phyloP scores from a whole-genome alignment of 2,329 filamentous ascomycete genomes.

The Hirsutella minnesotensis region DNA sequence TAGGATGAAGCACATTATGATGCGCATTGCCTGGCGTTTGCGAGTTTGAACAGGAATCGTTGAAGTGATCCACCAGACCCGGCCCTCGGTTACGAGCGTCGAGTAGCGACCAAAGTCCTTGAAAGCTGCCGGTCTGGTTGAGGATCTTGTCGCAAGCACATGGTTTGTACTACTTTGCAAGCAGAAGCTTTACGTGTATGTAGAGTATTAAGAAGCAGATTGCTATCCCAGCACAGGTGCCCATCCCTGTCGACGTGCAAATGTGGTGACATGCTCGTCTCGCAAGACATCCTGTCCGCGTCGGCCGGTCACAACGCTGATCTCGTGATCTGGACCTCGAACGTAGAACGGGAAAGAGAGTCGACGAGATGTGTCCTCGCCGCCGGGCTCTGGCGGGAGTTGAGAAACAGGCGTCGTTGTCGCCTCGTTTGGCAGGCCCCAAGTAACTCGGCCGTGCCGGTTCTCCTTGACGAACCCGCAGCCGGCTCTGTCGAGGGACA shows the following conservation, averaged over 20 bases:
- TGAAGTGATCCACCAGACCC: not conserved
- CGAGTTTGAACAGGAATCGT: conserved; percentile 5
- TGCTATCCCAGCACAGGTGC: conserved; percentile 27
- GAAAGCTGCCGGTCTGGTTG: no score
- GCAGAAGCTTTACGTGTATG: not conserved
- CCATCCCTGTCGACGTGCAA: conserved; percentile 49
- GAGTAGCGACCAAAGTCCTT: not conserved
- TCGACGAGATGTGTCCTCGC: conserved; percentile 6
- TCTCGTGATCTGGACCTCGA: conserved; percentile 45
- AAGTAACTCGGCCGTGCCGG: conserved; percentile 7
- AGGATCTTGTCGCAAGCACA: no score
- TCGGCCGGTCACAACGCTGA: conserved; percentile 55
- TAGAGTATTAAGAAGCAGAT: not conserved
- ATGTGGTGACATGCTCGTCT: conserved; percentile 48
- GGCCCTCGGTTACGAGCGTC: not conserved
- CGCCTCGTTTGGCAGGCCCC: conserved; percentile 5
- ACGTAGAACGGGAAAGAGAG: conserved; percentile 49
- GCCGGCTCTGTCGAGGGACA: conserved; percentile 46
- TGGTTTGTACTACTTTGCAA: no score
- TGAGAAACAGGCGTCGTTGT: no score
- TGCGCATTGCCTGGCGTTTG: conserved; percentile 19
- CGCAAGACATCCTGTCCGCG: conserved; percentile 44
- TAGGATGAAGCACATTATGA: conserved; percentile 9
- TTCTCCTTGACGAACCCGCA: conserved; percentile 41
- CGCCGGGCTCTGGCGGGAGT: no score